Base-by-base conservation (phyloP, 129 eudicot species). In the Flaveria trinervia region DNA sequence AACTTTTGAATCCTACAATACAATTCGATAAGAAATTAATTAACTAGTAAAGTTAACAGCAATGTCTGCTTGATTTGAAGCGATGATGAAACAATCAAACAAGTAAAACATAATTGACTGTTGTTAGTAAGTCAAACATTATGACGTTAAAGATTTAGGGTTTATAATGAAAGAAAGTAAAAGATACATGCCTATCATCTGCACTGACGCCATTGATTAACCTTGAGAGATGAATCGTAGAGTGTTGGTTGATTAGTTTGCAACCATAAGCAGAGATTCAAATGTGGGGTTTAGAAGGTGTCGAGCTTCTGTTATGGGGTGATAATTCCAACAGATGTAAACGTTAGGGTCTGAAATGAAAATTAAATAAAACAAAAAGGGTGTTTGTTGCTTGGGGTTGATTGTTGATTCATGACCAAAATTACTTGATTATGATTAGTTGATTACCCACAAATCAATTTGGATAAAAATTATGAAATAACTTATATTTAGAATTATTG, bases 41-140 rank as follows among this genome's bases (percentile, higher is more conserved):
- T 80, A 50, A 91, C 99, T 97, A 83, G 99, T 94, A 75, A 94
- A 94, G 75, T 94, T 94, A 33, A 89, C 99, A 15, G 99, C 99
- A 76, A 94, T 94, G 73, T 91, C 99, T 94, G 90, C 28, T 72
- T 48, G 16, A 75, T 26, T 52, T 57, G 54, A 73, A 61, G 77
- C 71, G 49, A 48, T 20, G 73, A 61, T 45, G 22, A 64, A 65
- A 65, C 23, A 33, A 76, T 36, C 41, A 36, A 36, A 36, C 41
- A 36, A 36, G 41, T 36, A 36, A 36, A 1, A 36, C 1, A 36
- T 39, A 52, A 39, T n/a, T 46, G 50, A 23, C 1, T 23, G 46
- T 20, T 50, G 49, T 60, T 46, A 68, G 51, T 17, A 25, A 45
- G 59, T 44, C 51, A 13, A 18, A 45, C 41, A 46, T 22, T 26